phyloP scores from a whole-genome alignment of 768 basidiomycete genomes.

The Hericium erinaceus region DNA sequence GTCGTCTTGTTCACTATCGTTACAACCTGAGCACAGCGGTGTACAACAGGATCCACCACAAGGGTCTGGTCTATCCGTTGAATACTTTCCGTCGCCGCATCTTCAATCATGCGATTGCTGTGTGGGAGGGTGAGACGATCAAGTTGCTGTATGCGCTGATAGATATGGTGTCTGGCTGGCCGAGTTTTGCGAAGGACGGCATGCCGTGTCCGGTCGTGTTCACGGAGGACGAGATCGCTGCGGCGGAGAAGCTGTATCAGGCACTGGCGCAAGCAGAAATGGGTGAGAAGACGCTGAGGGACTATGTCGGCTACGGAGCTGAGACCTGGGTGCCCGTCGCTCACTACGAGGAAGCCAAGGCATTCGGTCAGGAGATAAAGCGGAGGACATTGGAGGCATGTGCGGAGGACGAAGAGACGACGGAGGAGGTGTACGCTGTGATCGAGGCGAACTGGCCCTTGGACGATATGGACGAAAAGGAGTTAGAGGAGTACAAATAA shows the following conservation, averaged over 20 bases:
- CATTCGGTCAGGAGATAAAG: conserved; percentile 18
- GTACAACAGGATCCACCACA: conserved; percentile 36
- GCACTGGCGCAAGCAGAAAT: conserved; percentile 17
- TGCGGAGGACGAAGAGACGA: conserved; percentile 24
- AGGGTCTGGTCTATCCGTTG: conserved; percentile 29
- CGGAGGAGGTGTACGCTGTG: conserved; percentile 14
- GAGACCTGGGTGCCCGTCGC: conserved; percentile 37
- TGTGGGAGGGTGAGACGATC: conserved; percentile 44
- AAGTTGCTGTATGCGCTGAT: conserved; percentile 38
- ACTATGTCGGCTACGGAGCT: conserved; percentile 25
- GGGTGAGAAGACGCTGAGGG: conserved; percentile 1
- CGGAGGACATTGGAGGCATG: conserved; percentile 24
- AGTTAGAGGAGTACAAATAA: conserved; percentile 30
- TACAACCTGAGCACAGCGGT: conserved; percentile 34
- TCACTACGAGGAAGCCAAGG: conserved; percentile 32
- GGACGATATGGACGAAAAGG: conserved; percentile 37
- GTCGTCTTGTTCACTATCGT: conserved; percentile 17
- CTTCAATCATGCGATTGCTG: conserved; percentile 32
- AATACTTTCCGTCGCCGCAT: conserved; percentile 30
- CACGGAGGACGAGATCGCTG: conserved; percentile 32
- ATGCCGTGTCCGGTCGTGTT: conserved; percentile 38
- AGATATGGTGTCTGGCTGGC: conserved; percentile 33
- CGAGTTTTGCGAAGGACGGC: conserved; percentile 28
- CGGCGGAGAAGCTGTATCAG: conserved; percentile 30
- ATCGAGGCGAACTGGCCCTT: conserved; percentile 33